Base-by-base conservation (phyloP, 140 eudicot genomes). In the Stevia rebaudiana region DNA sequence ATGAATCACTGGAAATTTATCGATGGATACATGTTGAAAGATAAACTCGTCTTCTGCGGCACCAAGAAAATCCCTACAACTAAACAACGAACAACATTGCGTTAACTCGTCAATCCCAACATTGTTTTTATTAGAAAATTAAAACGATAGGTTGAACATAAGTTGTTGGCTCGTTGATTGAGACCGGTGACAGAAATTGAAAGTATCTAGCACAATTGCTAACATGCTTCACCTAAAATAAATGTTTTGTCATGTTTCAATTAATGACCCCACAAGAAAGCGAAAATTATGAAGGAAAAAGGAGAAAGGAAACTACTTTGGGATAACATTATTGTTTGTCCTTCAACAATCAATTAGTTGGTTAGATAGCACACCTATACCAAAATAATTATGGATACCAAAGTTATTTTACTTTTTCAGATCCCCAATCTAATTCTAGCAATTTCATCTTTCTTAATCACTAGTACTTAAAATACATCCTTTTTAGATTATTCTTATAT, bases 31-130 rank as follows among this genome's bases (percentile, higher is more conserved):
- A 31, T 72, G 78, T 56, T 80, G 73, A 30, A 75, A 71, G 18
- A 76, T 80, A 43, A 70, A 80, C 30, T 80, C 79, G 5, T 71
- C 69, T 61, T 80, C 81, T 1, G 81, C 85, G 3, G 81, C 85
- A 23, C 76, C 76, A 4, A 71, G 73, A 63, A 80, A 72, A 25
- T 80, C 81, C 57, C 76, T 39, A 40, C 85, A 80, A 62, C 85
- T 80, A 22, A 13, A 31, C 0, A 22, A 60, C 2, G 19, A 60
- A 61, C 33, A 61, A 67, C 5, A 42, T 5, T 10, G 10, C 9
- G 12, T 0, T 33, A 21, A 30, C 24, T 42, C 37, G 21, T 53
- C 37, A 58, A 39, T 41, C 31, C 25, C 35, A 28, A 25, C 35
- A n/a, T 8, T 12, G 40, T 59, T 59, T 46, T 30, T 62, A 4